Conservation (phyloP, 169 alveolate genomes). For the Perkinsus chesapeaki region DNA sequence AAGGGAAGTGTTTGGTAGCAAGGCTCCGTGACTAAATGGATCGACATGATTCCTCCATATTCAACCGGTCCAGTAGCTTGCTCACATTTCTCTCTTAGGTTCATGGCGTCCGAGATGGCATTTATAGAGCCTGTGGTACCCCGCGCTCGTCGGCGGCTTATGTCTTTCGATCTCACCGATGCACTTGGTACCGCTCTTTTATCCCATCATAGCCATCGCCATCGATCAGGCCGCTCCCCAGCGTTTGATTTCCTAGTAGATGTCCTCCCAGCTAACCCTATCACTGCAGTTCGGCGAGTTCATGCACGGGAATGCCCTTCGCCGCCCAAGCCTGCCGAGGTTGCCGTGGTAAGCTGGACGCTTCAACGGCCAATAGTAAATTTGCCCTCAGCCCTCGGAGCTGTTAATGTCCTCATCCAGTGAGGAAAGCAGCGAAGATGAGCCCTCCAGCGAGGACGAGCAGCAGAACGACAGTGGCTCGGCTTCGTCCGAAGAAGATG, state of each 20-base stretch:
- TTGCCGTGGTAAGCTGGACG: not conserved
- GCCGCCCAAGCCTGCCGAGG: not conserved
- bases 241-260: not conserved
- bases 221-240: not conserved
- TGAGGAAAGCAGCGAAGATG: not conserved
- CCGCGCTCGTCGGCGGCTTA: not conserved
- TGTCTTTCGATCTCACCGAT: not conserved
- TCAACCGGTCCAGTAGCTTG: no score
- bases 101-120: not conserved
- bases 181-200: not conserved
- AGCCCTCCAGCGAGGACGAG: not conserved
- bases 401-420: not conserved
- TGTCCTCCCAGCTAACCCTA: not conserved
- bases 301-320: not conserved
- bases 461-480: not conserved
- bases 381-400: not conserved
- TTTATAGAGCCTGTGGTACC: not conserved
- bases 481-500: not conserved
- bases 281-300: not conserved
- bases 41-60: no score
- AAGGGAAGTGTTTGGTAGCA: no score
- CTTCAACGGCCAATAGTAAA: not conserved
- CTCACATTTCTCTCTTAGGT: no score
- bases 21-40: no score
- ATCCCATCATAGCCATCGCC: not conserved